These are phyloP conservation scores for Paecilomyces fulvus DNA, from an alignment of 2,329 filamentous ascomycete genomes.

Conservation along the genomic window DNA sequence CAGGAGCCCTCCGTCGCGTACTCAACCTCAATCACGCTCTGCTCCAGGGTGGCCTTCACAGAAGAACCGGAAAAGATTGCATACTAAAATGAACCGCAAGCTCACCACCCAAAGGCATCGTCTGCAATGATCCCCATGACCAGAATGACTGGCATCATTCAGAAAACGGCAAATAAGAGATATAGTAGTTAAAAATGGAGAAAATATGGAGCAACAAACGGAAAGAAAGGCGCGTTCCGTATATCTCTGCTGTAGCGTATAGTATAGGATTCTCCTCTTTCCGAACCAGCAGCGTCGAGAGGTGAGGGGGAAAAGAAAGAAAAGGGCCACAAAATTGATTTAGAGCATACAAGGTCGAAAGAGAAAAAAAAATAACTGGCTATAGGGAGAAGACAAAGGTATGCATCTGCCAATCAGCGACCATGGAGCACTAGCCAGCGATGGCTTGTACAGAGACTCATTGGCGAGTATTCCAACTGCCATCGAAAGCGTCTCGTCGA, in stretches of 20 bases:
- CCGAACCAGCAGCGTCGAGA: neutral
- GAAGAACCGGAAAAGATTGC: neutral
- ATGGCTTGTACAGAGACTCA: neutral
- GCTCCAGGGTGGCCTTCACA: neutral
- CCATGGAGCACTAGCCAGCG: too few species aligned
- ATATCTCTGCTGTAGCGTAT: neutral
- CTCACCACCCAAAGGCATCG: neutral
- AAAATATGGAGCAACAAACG: neutral
- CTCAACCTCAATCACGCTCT: neutral
- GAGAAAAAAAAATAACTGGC: neutral
- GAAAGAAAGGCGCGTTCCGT: neutral
- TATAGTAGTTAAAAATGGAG: neutral
- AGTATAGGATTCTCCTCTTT: neutral
- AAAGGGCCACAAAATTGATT: neutral
- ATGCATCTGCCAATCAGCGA: neutral
- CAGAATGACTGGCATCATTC: neutral
- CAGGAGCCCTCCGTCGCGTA: neutral
- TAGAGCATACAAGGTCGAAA: neutral
- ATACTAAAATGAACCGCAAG: neutral
- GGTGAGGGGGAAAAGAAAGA: too few species aligned
- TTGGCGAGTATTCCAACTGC: neutral
- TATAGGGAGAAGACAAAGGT: neutral
- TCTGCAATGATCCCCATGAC: neutral
- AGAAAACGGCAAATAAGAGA: neutral
- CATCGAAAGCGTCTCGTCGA: neutral